Evolutionary conservation across 2,329 filamentous ascomycete genomes (phyloP), one percentile per base, ranked within the genome.

Genomic region (Fusarium decemcellulare): DNA sequence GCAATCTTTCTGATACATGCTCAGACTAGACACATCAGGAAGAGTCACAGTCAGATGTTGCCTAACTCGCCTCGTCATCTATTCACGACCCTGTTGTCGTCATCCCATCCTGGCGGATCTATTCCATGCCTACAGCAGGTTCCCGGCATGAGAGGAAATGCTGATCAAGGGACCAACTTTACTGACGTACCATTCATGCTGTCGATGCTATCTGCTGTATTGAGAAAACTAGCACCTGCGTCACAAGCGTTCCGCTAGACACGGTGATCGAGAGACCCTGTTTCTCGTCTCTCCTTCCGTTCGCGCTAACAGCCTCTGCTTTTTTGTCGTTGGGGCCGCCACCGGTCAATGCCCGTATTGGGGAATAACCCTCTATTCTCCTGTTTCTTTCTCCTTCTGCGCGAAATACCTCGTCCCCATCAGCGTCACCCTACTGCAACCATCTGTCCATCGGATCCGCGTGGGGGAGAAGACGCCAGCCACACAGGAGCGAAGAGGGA

Each of bases 251-350:
- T 23, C 30, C 27, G 18, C 36, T 39, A 42, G 52, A 61, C 23
- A 36, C n/a, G 63, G 37, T 40, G 67, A 70, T 61, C 55, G 48
- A 64, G 48, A 64, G 67, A 70, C 67, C 59, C 56, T 62, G 63
- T 42, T 44, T 47, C 18, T 30, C 40, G 37, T 44, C n/a, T 36
- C 44, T 52, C 23, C 37, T 48, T 18, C 18, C 15, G 42, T 37
- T 54, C 37, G 46, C 23, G 23, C 23, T 23, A 23, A 23, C 23
- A 23, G 57, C 47, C 55, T 56, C 53, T n/a, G 37, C 15, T 11
- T 53, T 15, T 11, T 34, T 37, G 12, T 29, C 14, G 51, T 27
- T 42, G 16, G 53, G 44, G 54, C 63, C 50, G 63, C 67, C 67
- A 70, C 67, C 52, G 36, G 37, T 42, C 56, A 50, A 37, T 56